phyloP scores from a whole-genome alignment of 352 stramenopile genomes.

The Phytophthora palmivora region DNA sequence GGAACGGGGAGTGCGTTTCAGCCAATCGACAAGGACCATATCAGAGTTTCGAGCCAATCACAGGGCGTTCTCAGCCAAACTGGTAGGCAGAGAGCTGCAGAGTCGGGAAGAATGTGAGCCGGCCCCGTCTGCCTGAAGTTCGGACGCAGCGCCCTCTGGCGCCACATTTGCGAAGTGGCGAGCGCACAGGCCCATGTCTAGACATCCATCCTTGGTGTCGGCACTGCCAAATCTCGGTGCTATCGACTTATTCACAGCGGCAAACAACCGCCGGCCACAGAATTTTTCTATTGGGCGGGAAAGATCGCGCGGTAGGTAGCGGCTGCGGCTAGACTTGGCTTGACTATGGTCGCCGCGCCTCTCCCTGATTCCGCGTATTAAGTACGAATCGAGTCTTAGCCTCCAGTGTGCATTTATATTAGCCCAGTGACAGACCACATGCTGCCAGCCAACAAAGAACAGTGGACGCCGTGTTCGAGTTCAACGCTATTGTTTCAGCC shows the following conservation, averaged over 20 bases:
- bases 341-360: conserved; percentile 13
- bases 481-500: conserved; percentile 13
- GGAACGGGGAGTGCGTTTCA: background rate
- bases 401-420: background rate
- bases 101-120: conserved; percentile 16
- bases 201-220: background rate
- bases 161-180: conserved; percentile 31
- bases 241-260: background rate
- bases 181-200: conserved; percentile 14
- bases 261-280: conserved; percentile 9
- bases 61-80: background rate
- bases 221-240: background rate
- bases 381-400: conserved; percentile 17
- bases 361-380: conserved; percentile 18
- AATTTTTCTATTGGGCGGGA: conserved; percentile 40
- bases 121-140: conserved; percentile 38
- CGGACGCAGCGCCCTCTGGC: conserved; percentile 26
- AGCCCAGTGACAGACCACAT: too few species aligned
- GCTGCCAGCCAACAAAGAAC: conserved; percentile 9
- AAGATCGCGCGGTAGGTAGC: conserved; percentile 21
- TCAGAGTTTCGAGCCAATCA: conserved; percentile 26
- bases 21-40: conserved; percentile 24
- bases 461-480: conserved; percentile 23
- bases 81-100: conserved; percentile 21
- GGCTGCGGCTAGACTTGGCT: conserved; percentile 12